Evolutionary conservation across 352 stramenopile genomes (phyloP).

Genomic region (Thalassiosira exigua): DNA sequence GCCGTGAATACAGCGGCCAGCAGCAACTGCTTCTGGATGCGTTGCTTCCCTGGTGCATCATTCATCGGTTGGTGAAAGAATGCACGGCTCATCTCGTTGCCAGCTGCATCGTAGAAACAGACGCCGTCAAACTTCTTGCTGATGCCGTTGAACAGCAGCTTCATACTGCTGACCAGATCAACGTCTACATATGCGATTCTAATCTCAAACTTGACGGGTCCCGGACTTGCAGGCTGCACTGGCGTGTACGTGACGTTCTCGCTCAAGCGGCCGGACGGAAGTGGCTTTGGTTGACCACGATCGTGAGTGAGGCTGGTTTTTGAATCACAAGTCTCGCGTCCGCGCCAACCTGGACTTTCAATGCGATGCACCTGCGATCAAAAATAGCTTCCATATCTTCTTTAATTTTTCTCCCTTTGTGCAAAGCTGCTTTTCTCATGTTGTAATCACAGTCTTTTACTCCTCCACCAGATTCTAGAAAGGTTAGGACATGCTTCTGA

Average conservation of each 20-base stretch:
- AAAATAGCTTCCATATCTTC: conserved; percentile 11
- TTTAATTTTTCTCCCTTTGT: neutral
- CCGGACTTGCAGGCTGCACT: neutral
- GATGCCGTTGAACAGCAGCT: neutral
- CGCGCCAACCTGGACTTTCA: neutral
- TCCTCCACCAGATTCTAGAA: neutral
- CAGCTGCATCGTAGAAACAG: neutral
- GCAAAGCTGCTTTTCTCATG: neutral
- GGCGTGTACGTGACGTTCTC: neutral
- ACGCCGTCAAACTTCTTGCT: conserved; percentile 4
- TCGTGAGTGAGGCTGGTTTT: neutral
- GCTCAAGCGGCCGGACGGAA: no score
- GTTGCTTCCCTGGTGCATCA: neutral
- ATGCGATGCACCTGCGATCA: neutral
- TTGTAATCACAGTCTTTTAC: conserved; percentile 11
- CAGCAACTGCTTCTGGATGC: neutral
- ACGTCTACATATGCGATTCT: neutral
- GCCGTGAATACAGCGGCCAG: conserved; percentile 4
- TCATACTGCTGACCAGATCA: neutral
- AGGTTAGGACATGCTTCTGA: conserved; percentile 1
- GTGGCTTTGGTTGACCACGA: neutral
- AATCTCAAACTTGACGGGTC: neutral
- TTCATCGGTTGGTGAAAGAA: neutral
- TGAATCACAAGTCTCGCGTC: neutral
- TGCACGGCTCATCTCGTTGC: neutral